phyloP scores from a whole-genome alignment of 371 early-diverging fungal species.

The Mortierella sp. region DNA sequence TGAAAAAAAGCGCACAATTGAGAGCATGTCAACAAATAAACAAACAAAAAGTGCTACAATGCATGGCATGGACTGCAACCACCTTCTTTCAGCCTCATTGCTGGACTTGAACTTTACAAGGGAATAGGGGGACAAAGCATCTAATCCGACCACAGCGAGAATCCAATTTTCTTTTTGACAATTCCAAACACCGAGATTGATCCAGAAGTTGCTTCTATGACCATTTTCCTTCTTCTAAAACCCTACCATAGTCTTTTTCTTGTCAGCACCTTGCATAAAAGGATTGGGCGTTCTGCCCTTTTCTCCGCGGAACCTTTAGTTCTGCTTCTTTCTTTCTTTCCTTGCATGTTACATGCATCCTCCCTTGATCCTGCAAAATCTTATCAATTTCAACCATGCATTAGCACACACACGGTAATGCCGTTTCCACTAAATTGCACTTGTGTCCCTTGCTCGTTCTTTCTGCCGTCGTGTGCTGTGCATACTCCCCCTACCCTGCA shows the following conservation, averaged over 20 bases:
- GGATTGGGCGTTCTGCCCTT: neutral
- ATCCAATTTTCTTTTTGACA: neutral
- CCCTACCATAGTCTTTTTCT: neutral
- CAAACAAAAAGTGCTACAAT: neutral
- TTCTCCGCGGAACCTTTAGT: neutral
- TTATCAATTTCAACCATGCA: neutral
- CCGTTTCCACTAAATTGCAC: neutral
- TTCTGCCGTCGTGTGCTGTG: neutral
- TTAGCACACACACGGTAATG: neutral
- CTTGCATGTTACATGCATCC: too few relatives aligned
- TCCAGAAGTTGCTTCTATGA: neutral
- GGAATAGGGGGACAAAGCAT: neutral
- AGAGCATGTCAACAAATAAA: neutral
- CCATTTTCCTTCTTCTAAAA: neutral
- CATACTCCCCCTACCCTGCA: neutral
- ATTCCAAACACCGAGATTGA: constrained; percentile 8
- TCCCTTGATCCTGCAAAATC: constrained; percentile 7
- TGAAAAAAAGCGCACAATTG: neutral
- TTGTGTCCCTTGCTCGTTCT: neutral
- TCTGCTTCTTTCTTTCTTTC: neutral
- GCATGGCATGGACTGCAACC: neutral
- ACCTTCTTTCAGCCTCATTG: neutral
- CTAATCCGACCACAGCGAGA: neutral
- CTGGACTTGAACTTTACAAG: neutral
- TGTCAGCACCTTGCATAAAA: constrained; percentile 4